Evolutionary conservation across 345 rosid genomes (phyloP), one percentile per base, ranked within the genome.

Genomic region (Murraya koenigii): DNA sequence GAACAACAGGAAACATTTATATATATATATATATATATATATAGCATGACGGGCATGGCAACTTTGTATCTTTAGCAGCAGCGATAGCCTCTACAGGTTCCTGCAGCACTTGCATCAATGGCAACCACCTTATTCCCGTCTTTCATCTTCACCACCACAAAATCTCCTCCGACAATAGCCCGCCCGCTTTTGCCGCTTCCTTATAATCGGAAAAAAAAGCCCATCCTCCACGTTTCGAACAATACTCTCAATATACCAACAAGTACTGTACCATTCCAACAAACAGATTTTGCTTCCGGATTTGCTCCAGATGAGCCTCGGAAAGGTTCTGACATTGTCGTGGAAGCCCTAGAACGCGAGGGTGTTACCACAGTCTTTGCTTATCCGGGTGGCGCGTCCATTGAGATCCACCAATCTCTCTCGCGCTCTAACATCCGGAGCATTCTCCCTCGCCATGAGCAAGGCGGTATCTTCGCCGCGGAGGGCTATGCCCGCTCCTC

Each of bases 401-500:
- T 85, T 83, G 87, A 85, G 82, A 85, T 85, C 81, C 87, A 82
- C 72, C 85, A 80, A 67, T 79, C 85, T 13, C 75, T 85, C 55
- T 82, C 87, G 2, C 82, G 80, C 76, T 85, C 85, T 36, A 66
- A 58, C 22, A 67, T 35, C 60, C 78, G 83, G 2, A 80, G 82
- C 39, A 71, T 79, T 36, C 83, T 85, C 22, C 85, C 85, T 7
- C 83, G 87, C 30, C 87, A 84, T 59, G 98, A 84, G 41, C 87
- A 84, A 59, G 87, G 87, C 14, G 85, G 83, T 4, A 63, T 84
- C 62, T 84, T 84, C 25, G 87, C 83, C 4, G 87, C 87, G 5
- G 81, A 84, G 22, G 98, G 98, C 0, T 95, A 95, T 74, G 94
- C 97, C 4, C 92, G 94, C n/a, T 81, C 98, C 56, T 90, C 97